Evolutionary conservation across 2,329 filamentous ascomycete genomes (phyloP).

Genomic region (Colletotrichum destructivum): DNA sequence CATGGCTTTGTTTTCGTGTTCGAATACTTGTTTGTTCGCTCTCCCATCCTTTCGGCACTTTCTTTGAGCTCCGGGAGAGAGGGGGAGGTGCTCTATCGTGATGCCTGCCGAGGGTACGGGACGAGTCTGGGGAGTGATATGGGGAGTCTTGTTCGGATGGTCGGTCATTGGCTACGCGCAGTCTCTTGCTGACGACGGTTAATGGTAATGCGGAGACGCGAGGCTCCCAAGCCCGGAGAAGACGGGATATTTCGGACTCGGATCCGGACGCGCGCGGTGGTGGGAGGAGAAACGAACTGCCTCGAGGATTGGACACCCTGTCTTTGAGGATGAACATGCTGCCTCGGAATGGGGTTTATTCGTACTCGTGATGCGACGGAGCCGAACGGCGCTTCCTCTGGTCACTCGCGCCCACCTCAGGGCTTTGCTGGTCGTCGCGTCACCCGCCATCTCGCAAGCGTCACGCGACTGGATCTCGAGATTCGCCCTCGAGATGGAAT

Average conservation of each 20-base stretch:
- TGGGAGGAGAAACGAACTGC: no score
- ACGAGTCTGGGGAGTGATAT: no score
- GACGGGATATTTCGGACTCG: conserved; percentile 35
- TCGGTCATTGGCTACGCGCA: neutral
- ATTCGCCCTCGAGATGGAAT: conserved; percentile 8
- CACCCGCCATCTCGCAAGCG: neutral
- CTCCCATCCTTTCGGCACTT: neutral
- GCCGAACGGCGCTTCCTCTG: neutral
- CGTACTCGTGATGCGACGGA: conserved; percentile 3
- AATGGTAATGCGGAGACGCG: neutral
- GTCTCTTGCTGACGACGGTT: neutral
- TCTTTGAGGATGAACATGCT: neutral
- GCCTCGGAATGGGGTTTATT: neutral
- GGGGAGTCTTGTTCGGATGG: neutral
- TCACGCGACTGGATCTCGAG: conserved; percentile 5
- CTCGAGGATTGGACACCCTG: no score
- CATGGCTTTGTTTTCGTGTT: neutral
- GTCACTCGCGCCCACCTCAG: neutral
- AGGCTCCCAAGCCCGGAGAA: neutral
- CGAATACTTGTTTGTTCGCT: no score
- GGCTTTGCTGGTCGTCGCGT: neutral
- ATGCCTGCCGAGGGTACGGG: neutral
- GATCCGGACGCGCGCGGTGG: neutral
- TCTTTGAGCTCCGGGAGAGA: neutral
- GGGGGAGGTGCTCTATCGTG: no score